Percentiles rank a stretch among this genome's conserved stretches.
Conservation (phyloP, 192 early-diverging fungal species). For the Gryganskiella cystojenkinii region DNA sequence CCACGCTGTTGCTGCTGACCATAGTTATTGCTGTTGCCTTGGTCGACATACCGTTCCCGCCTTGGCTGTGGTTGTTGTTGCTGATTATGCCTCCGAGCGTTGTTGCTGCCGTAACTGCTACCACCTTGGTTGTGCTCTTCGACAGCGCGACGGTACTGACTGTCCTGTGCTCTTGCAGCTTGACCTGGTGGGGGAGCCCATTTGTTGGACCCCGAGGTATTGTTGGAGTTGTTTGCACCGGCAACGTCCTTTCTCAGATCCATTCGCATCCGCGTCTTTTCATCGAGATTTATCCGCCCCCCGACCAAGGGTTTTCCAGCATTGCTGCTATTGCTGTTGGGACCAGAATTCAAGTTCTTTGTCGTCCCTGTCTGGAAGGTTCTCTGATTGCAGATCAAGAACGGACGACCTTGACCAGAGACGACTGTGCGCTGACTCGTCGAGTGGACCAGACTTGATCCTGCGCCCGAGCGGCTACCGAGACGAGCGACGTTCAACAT, state of each 20-base stretch:
- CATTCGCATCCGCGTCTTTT: constrained; percentile 40
- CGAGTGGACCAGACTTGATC: too few relatives aligned
- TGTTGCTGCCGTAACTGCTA: background rate
- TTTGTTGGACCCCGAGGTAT: constrained; percentile 11
- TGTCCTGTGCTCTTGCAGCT: constrained; percentile 10
- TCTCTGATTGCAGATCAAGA: background rate
- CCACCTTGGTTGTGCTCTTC: constrained; percentile 13
- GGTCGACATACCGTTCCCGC: too few relatives aligned
- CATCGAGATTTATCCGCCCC: constrained; percentile 32
- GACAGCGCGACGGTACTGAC: constrained; percentile 29
- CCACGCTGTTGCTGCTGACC: constrained; percentile 6
- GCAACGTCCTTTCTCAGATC: constrained; percentile 34
- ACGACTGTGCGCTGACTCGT: background rate
- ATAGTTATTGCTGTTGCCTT: constrained; percentile 1
- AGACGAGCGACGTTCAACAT: too few relatives aligned
- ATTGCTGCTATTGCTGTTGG: background rate
- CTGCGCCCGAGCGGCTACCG: too few relatives aligned
- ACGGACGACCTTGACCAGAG: background rate
- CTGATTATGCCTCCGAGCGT: background rate
- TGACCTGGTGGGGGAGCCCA: constrained; percentile 18
- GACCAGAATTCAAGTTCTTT: background rate
- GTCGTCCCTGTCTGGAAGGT: constrained; percentile 12
- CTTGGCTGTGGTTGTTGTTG: too few relatives aligned
- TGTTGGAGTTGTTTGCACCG: background rate
- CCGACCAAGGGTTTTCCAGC: constrained; percentile 14